These are phyloP conservation scores for Brettanomyces naardenensis DNA, from an alignment of 805 yeast genomes.

Conservation along the genomic window DNA sequence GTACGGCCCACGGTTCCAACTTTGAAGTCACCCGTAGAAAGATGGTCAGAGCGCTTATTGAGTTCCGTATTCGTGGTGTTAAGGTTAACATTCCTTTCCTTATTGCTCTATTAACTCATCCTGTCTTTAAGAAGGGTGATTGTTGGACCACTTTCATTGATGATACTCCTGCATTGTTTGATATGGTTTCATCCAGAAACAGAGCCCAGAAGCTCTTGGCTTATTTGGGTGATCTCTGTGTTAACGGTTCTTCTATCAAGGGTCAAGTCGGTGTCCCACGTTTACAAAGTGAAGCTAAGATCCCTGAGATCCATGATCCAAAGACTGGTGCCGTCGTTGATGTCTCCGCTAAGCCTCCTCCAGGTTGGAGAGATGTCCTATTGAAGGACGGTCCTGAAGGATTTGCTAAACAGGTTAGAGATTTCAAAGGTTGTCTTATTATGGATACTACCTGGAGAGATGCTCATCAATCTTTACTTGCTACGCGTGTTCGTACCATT, in stretches of 20 bases:
- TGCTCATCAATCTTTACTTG: conserved; percentile 95
- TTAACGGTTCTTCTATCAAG: conserved; percentile 91
- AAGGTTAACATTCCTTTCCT: conserved; percentile 97
- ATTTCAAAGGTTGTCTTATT: conserved; percentile 76
- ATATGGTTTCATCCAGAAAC: conserved; percentile 90
- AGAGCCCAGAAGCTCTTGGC: conserved; percentile 91
- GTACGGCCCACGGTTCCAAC: conserved; percentile 95
- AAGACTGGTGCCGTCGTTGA: conserved; percentile 57
- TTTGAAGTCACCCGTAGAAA: conserved; percentile 95
- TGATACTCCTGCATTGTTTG: conserved; percentile 93
- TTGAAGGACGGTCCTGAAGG: conserved; percentile 80
- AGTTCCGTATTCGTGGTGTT: conserved; percentile 98
- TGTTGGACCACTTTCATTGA: conserved; percentile 99
- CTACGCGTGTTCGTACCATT: conserved; percentile 93
- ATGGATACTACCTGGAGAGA: conserved; percentile 99
- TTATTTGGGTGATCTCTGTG: conserved; percentile 88
- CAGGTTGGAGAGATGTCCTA: conserved; percentile 90
- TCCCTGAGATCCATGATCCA: conserved; percentile 66
- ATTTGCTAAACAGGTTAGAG: conserved; percentile 83
- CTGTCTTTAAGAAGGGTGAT: conserved; percentile 72
- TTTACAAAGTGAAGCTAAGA: conserved; percentile 61
- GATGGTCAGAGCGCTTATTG: conserved; percentile 94
- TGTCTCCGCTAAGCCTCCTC: conserved; percentile 42
- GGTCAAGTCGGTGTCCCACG: conserved; percentile 95
- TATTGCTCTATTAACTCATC: conserved; percentile 84